Base-by-base conservation (phyloP, 2,329 filamentous ascomycete species). In the Talaromyces rugulosus region DNA sequence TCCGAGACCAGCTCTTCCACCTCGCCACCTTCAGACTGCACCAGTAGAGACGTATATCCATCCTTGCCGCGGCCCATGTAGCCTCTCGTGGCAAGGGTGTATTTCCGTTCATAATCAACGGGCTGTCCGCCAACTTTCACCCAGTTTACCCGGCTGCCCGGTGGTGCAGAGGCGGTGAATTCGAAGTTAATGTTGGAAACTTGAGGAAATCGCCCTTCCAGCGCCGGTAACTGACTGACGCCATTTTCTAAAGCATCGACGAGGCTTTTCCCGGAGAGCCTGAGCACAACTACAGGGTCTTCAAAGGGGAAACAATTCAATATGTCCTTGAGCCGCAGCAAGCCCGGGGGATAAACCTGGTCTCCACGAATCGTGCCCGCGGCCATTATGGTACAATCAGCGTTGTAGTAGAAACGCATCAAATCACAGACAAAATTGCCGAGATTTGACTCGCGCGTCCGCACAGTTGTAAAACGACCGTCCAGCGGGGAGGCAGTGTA, bases 21-120 rank as follows among this genome's bases (percentile, higher is more conserved):
- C 3, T 83, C 78, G 16, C 92, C 92, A 30, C 92, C 92, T 73
- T 91, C 89, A 3, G 87, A 85, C 66, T 89, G 78, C 34, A 91
- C 85, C n/a, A 94, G 83, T 0, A 96, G 82, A 54, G 88, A 88
- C 1, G 83, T 85, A 75, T 89, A 96, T 1, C 92, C 92, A 67
- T 96, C 92, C 74, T 94, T 95, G 23, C 92, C 92, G 40, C 91
- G 85, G 4, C 85, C 89, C 92, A 96, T 96, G 72, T 96, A 97
- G 0, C 91, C 92, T 61, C 92, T 81, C 0, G 92, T 97, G 8
- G 88, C 89, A 2, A 96, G 80, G 0, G 83, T 82, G 70, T 96
- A 96, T 42, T 85, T 80, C 63, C 78, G 85, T 23, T 86, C 80
- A 11, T 83, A 76, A 27, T 92, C 85, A 4, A 92, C 80, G 0